phyloP scores from a whole-genome alignment of 1,284 basidiomycete species.

The Trichosporon coremiiforme region DNA sequence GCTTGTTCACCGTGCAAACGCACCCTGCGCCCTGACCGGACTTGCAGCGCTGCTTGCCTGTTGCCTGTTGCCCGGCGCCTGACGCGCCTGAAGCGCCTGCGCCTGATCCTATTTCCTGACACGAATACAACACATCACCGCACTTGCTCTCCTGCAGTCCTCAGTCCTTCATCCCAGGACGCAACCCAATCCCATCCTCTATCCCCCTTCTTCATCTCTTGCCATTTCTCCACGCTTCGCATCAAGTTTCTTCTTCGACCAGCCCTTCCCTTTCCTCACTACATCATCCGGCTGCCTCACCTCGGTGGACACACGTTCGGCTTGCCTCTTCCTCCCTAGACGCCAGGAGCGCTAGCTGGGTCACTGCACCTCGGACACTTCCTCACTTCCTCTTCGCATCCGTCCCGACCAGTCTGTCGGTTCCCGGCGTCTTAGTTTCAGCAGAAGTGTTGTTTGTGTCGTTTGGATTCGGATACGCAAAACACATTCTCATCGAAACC shows the following conservation, averaged over 20 bases:
- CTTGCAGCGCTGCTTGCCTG: not conserved
- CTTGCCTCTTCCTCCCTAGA: not conserved
- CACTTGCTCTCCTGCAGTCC: not conserved
- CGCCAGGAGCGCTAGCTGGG: constrained; percentile 8
- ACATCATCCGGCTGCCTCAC: not conserved
- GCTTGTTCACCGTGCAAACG: not conserved
- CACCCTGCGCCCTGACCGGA: constrained; percentile 5
- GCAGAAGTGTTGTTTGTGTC: not conserved
- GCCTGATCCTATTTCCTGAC: constrained; percentile 15
- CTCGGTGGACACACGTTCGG: not conserved
- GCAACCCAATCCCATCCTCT: not conserved
- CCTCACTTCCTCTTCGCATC: not conserved
- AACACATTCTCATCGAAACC: not conserved
- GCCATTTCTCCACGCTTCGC: not conserved
- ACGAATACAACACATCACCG: constrained; percentile 13
- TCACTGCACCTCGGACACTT: not conserved
- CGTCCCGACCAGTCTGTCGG: not conserved
- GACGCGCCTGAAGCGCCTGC: constrained; percentile 9
- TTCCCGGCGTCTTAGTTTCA: not conserved
- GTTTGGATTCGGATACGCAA: not conserved
- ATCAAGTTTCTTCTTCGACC: not conserved
- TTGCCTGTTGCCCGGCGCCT: not conserved
- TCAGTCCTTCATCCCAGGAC: constrained; percentile 3
- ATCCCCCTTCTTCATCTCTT: not conserved
- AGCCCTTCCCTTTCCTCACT: not conserved